phyloP scores from a whole-genome alignment of 495 filamentous ascomycete species.

The Daldinia vernicosa region DNA sequence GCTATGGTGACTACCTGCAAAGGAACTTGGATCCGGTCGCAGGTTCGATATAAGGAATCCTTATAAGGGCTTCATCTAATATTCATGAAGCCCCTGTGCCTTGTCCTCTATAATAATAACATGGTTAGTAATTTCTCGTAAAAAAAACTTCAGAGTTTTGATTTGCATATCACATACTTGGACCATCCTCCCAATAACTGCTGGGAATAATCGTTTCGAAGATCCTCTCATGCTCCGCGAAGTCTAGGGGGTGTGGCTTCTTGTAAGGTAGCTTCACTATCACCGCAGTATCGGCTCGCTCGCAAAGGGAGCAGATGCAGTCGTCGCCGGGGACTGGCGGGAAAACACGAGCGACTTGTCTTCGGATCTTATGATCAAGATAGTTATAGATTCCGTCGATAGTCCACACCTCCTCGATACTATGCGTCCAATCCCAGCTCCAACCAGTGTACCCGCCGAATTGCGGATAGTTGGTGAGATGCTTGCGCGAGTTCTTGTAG shows the following conservation, averaged over 20 bases:
- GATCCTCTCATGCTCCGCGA: not conserved
- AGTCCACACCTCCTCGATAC: not conserved
- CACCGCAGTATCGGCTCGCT: not conserved
- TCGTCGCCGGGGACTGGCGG: not conserved
- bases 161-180: not conserved
- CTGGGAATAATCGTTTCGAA: not conserved
- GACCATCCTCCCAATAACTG: not conserved
- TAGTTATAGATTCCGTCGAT: not conserved
- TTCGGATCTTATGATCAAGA: not conserved
- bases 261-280: not conserved
- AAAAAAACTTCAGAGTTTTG: no score
- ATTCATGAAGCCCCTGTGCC: no score
- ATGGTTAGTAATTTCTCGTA: no score
- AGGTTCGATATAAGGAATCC: not conserved
- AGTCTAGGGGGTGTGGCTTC: not conserved
- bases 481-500: constrained; percentile 13
- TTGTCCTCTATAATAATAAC: no score
- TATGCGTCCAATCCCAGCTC: not conserved
- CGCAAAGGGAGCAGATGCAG: not conserved
- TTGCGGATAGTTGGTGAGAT: not conserved
- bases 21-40: not conserved
- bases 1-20: not conserved
- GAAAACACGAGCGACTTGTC: not conserved
- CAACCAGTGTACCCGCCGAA: not conserved
- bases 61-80: not conserved